Evolutionary conservation across 139 green algal genomes (phyloP), one percentile per base, ranked within the genome.

Genomic region (Chlorella sorokiniana): DNA sequence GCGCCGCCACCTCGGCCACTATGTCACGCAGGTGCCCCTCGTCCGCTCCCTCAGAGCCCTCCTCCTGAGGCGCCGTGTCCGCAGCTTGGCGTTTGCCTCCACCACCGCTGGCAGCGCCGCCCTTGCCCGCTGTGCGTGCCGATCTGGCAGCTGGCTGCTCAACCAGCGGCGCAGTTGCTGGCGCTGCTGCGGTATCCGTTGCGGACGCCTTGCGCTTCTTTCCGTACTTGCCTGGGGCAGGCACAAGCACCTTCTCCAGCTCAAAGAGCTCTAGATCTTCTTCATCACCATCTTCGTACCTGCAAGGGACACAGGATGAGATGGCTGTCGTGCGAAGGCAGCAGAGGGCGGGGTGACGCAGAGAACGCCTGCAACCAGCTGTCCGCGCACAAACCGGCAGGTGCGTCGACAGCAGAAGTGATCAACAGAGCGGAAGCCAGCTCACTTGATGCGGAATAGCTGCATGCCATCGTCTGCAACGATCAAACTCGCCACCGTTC

Each of bases 231-330:
- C 56, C 22, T 20, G 2, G 5, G 23, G 4, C 23, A 11, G 65
- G 65, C 65, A 42, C 7, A 35, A 72, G 37, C 20, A 72, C 22
- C 1, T 0, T 37, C 38, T 72, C 22, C 37, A 72, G 65, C 65
- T 72, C 65, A 20, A 33, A 48, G 7, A 72, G 65, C 37, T 72
- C 65, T 3, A 72, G 33, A 35, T 72, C 65, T 44, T 72, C 65
- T 11, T 51, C 37, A 48, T 72, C 65, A 25, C 65, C 65, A 44
- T 72, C 65, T 25, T 72, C 37, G 65, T 72, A 72, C 65, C 65
- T 72, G 54, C 23, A 33, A 16, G 54, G 7, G 23, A 27, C n/a
- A 65, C 56, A 65, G 18, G 56, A 16, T 33, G 23, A 65, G 48
- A 59, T 59, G 48, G n/a, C n/a, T n/a, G n/a, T n/a, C n/a, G n/a